Evolutionary conservation across 768 basidiomycete species (phyloP).

Genomic region (Psilocybe subaeruginosa): DNA sequence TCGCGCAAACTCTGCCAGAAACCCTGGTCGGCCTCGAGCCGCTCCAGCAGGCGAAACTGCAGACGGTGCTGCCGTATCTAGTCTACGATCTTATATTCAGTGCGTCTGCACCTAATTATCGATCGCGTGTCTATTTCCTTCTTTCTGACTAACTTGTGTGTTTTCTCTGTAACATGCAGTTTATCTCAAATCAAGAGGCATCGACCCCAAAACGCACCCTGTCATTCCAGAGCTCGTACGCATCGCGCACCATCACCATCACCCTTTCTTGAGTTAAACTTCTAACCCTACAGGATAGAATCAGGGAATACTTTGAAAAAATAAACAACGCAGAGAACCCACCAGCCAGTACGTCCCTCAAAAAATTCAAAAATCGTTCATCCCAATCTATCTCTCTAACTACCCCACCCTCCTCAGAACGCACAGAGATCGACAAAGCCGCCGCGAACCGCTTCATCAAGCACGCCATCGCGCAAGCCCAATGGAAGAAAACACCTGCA

Average conservation of each 20-base stretch:
- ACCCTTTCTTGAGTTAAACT: neutral
- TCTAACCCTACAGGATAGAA: slow-evolving; percentile 55
- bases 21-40: slow-evolving; percentile 65
- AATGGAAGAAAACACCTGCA: slow-evolving; percentile 36
- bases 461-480: slow-evolving; percentile 73
- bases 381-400: slow-evolving; percentile 1
- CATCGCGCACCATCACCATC: slow-evolving; percentile 1
- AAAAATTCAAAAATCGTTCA: neutral
- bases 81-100: slow-evolving; percentile 87
- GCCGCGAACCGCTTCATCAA: slow-evolving; percentile 86
- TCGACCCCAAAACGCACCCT: slow-evolving; percentile 80
- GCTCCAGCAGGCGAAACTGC: slow-evolving; percentile 81
- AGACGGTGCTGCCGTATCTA: slow-evolving; percentile 79
- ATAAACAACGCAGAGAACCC: slow-evolving; percentile 76
- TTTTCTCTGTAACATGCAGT: slow-evolving; percentile 43
- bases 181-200: slow-evolving; percentile 78
- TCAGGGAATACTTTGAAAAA: slow-evolving; percentile 83
- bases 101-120: slow-evolving; percentile 32
- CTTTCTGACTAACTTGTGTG: neutral
- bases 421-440: slow-evolving; percentile 68
- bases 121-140: neutral
- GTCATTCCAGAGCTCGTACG: slow-evolving; percentile 74
- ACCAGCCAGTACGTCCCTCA: slow-evolving; percentile 47
- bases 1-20: slow-evolving; percentile 70
- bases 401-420: slow-evolving; percentile 30